Percentiles rank a stretch among this genome's conserved stretches.
phyloP scores from a whole-genome alignment of 768 basidiomycete species.

The Epithele typhae region DNA sequence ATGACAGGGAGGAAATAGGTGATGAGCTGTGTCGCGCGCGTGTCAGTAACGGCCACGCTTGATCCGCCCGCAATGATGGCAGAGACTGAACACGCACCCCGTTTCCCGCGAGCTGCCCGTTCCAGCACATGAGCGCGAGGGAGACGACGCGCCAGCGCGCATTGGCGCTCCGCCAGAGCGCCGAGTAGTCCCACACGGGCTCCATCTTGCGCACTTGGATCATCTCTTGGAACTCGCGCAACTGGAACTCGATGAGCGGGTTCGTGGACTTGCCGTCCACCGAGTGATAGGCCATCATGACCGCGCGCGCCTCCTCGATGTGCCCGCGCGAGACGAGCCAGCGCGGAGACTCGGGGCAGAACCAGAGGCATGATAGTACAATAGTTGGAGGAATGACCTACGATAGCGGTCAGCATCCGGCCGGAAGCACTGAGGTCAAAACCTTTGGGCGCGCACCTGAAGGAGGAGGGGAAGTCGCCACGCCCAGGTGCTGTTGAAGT shows the following conservation, averaged over 20 bases:
- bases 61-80: background rate
- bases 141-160: background rate
- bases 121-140: conserved; percentile 1
- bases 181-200: conserved; percentile 1
- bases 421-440: background rate
- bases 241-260: conserved; percentile 8
- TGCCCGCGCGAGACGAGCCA: conserved; percentile 11
- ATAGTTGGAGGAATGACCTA: background rate
- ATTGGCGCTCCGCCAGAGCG: background rate
- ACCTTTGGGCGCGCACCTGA: conserved; percentile 37
- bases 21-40: background rate
- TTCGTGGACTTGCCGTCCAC: conserved; percentile 1
- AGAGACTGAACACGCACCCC: background rate
- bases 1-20: conserved; percentile 11
- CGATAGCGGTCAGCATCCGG: background rate
- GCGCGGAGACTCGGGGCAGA: conserved; percentile 12
- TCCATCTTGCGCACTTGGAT: conserved; percentile 5
- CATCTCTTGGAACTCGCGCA: conserved; percentile 9
- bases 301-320: conserved; percentile 7
- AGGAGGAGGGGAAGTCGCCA: conserved; percentile 80
- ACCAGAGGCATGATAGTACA: background rate
- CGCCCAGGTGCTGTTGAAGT: conserved; percentile 62
- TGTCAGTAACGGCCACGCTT: background rate
- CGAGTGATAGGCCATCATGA: conserved; percentile 7
- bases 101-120: conserved; percentile 5